These are phyloP conservation scores for Starmerella floris DNA, from an alignment of 805 yeast genomes.

Conservation along the genomic window DNA sequence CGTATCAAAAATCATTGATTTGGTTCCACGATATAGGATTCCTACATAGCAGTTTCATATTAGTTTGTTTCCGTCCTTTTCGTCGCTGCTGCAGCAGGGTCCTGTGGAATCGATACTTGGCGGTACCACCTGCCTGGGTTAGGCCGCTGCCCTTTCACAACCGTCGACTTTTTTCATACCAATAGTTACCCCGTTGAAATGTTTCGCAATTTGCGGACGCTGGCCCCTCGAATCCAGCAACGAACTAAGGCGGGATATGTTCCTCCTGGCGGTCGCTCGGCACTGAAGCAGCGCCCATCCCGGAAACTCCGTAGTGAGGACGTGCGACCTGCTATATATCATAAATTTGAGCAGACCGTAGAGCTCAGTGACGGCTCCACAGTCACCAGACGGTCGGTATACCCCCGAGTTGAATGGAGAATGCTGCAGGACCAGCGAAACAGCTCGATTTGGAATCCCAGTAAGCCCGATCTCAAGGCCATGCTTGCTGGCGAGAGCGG, in stretches of 20 bases:
- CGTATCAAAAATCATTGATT: too few species aligned
- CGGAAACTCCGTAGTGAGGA: slow-evolving; percentile 42
- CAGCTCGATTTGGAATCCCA: slow-evolving; percentile 77
- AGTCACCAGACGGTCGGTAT: slow-evolving; percentile 64
- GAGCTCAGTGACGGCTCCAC: slow-evolving; percentile 93
- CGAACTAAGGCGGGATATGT: slow-evolving; percentile 19
- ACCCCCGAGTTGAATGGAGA: slow-evolving; percentile 74
- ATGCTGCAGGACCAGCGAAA: slow-evolving; percentile 83
- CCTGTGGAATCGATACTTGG: too few species aligned
- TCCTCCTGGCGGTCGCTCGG: slow-evolving; percentile 22
- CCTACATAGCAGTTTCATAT: too few species aligned
- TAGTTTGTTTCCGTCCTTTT: too few species aligned
- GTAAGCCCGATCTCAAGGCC: slow-evolving; percentile 59
- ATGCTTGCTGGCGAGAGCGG: slow-evolving; percentile 78
- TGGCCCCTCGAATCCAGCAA: slow-evolving; percentile 7
- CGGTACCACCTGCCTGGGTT: too few species aligned
- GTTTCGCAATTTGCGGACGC: slow-evolving; percentile 1
- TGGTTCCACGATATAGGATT: too few species aligned
- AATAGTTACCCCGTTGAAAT: too few species aligned
- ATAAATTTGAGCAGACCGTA: slow-evolving; percentile 78
- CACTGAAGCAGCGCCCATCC: slow-evolving; percentile 18
- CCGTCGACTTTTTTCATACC: too few species aligned
- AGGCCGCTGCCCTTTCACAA: too few species aligned
- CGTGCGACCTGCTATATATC: slow-evolving; percentile 85
- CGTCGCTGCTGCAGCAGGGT: too few species aligned